Base-by-base conservation (phyloP, 495 filamentous ascomycete species). In the Xylaria intraflava region DNA sequence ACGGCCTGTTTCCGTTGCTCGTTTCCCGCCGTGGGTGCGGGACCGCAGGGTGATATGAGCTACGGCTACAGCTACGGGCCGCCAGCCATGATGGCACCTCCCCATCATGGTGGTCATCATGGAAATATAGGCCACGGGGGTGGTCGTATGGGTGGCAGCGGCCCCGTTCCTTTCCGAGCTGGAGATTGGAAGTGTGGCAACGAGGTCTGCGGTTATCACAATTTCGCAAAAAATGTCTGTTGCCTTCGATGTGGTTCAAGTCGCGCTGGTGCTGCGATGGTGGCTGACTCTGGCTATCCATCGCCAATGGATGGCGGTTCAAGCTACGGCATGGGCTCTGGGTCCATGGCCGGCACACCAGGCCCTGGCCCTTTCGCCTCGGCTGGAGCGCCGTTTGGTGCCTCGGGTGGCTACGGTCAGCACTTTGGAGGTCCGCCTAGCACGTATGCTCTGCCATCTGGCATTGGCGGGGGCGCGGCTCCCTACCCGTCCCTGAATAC, bases 101-200 rank as follows among this genome's bases (percentile, higher is more conserved):
- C 81, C 58, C 83, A 82, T 47, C 88, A 93, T 69, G 89, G 90
- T 77, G 83, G 83, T 45, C 83, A 85, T 57, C 86, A 88, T 55
- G 85, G 85, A 46, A 84, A 82, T 44, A 83, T 87, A 66, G 83
- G 85, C 26, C 87, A 90, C 68, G 87, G 86, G 22, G 78, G 79
- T 49, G 76, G 77, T 39, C 73, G 78, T 41, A 85, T 87, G 81
- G 87, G 87, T 48, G 83, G 86, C 47, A 85, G 86, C 50, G 91
- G 92, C 46, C 86, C 92, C 52, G 92, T 97, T 51, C 93, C 93
- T 19, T 98, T 97, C 83, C 86, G 93, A 56, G 93, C 93, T 39
- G 93, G 93, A 59, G 93, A 98, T 67, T 98, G 93, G 93, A 96
- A 96, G 66, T 98, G 93, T 68, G 93, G 93, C 41, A 91, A 90